Evolutionary conservation across 176 grass and related monocot species (phyloP), one percentile per base, ranked within the genome.

Genomic region (Musa schizocarpa): DNA sequence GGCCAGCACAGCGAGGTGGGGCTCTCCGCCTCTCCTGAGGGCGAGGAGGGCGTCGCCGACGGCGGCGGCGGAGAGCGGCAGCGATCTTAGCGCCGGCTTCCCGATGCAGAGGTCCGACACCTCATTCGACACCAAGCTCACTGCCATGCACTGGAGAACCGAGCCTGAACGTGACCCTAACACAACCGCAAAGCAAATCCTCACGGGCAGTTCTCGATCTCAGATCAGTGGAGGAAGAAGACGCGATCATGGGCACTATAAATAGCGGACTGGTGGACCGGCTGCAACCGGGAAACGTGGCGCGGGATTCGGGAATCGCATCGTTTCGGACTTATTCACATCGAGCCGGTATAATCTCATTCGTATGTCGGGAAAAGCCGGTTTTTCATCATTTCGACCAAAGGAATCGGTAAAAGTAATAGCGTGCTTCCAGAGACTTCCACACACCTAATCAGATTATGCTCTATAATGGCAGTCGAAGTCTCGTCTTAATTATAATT

Each of bases 71-170:
- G 50, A 53, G 14, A 83, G 80, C 64, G 85, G 80, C 3, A 96
- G 83, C 73, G 83, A 86, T 77, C 74, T 71, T 54, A 92, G 26
- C 63, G 83, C 63, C 83, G 87, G 87, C 85, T 90, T 96, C 82
- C 87, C 89, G 89, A 96, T 96, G 87, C 93, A 96, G 79, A 96
- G 83, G 70, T 96, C 93, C 9, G 89, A 96, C 43, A 96, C 87
- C 53, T 90, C 78, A 14, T 79, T 80, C 75, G 58, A 63, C 49
- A 86, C 68, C 17, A 87, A 72, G 52, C 69, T 75, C 80, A 75
- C 73, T 55, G 85, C 87, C 93, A 92, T 96, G 77, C 73, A 80
- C 80, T 51, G 71, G 73, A 53, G 69, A 85, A 64, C 13, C 23
- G 53, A 57, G 56, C 53, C 22, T 24, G 10, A 16, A 2, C 16